phyloP scores from a whole-genome alignment of 2,329 filamentous ascomycete genomes.

The Claviceps maximensis region DNA sequence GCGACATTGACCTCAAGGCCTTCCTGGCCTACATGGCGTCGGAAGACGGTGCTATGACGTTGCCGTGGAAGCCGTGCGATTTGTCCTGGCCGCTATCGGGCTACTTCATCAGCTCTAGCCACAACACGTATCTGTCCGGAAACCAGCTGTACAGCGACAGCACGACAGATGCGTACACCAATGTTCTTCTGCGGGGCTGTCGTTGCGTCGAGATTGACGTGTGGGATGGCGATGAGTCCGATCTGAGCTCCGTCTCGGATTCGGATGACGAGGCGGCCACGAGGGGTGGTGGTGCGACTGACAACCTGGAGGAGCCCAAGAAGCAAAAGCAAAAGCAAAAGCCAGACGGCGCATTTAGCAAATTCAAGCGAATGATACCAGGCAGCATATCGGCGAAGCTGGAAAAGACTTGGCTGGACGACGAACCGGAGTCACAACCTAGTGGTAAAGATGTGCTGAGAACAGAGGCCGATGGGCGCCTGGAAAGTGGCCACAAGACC shows the following conservation, averaged over 20 bases:
- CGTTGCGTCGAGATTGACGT: constrained; percentile 91
- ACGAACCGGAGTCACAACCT: constrained; percentile 24
- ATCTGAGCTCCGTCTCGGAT: constrained; percentile 44
- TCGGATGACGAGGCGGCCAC: constrained; percentile 33
- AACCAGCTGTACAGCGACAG: constrained; percentile 79
- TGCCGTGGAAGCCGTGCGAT: constrained; percentile 29
- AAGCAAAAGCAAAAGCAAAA: too few species aligned
- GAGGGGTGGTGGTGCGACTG: constrained; percentile 14
- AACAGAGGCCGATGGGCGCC: neutral
- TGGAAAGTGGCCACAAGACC: constrained; percentile 8
- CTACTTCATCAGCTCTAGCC: constrained; percentile 89
- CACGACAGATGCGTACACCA: constrained; percentile 78
- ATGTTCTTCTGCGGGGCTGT: constrained; percentile 70
- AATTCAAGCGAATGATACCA: constrained; percentile 46
- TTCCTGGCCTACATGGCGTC: constrained; percentile 47
- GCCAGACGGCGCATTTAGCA: constrained; percentile 44
- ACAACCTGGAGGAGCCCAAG: constrained; percentile 32
- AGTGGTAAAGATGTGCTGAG: constrained; percentile 4
- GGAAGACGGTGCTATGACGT: constrained; percentile 27
- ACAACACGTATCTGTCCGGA: constrained; percentile 87
- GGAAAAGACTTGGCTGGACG: constrained; percentile 34
- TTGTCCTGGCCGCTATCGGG: constrained; percentile 71
- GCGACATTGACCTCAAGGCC: constrained; percentile 30
- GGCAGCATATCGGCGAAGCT: constrained; percentile 30
- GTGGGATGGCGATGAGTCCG: constrained; percentile 77